Evolutionary conservation across 2,329 filamentous ascomycete species (phyloP).

Genomic region (Trichophyton verrucosum): DNA sequence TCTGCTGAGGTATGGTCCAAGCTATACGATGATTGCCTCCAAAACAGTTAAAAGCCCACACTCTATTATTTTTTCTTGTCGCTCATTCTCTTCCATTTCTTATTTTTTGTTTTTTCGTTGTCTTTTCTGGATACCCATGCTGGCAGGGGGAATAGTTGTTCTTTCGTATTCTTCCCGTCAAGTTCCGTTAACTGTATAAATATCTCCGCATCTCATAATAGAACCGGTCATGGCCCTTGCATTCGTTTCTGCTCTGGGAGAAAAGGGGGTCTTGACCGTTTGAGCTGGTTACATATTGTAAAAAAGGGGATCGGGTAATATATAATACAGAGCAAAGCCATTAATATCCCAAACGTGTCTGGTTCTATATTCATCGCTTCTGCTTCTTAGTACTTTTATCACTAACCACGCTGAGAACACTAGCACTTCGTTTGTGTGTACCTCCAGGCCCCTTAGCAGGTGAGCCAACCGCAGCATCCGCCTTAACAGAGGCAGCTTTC

Average conservation of each 20-base stretch:
- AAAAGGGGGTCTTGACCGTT: not conserved
- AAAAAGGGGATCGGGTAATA: not conserved
- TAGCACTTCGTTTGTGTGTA: conserved; percentile 68
- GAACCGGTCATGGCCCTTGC: not conserved
- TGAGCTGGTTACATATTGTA: not conserved
- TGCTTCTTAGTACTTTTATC: conserved; percentile 45
- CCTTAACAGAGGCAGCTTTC: conserved; percentile 2
- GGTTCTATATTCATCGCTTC: conserved; percentile 21
- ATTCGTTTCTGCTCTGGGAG: not conserved
- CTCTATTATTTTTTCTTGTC: not conserved
- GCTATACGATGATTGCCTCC: conserved; percentile 11
- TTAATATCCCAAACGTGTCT: conserved; percentile 11
- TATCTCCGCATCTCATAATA: not conserved
- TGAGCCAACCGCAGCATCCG: conserved; percentile 1
- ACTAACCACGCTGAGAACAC: conserved; percentile 59
- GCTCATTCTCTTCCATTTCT: not conserved
- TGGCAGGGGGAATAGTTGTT: not conserved
- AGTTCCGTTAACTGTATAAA: not conserved
- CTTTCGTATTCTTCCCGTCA: not conserved
- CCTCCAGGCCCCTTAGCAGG: conserved; percentile 8
- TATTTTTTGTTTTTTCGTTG: not conserved
- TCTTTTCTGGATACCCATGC: not conserved
- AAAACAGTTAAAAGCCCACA: not conserved
- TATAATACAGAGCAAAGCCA: not conserved
- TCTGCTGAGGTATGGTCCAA: conserved; percentile 12